Evolutionary conservation across 495 filamentous ascomycete species (phyloP).

Genomic region (Penicillium lagena): DNA sequence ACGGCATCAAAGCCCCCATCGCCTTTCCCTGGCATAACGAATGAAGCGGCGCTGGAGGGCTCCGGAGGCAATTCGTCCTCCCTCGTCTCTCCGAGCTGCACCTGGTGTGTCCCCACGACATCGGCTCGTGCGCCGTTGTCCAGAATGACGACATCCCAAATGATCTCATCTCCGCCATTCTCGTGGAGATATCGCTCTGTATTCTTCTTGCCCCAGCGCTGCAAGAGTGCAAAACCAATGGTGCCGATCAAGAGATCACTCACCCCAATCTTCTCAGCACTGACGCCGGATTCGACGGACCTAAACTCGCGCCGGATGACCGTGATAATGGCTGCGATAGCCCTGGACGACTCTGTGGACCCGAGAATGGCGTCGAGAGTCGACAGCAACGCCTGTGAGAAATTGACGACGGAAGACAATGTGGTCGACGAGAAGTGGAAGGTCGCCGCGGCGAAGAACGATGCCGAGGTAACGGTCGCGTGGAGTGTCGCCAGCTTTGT

Average conservation of each 20-base stretch:
- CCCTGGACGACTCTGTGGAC: constrained; percentile 70
- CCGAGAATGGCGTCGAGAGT: constrained; percentile 70
- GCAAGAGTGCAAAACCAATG: constrained; percentile 65
- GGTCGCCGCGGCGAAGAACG: constrained; percentile 62
- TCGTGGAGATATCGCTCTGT: constrained; percentile 49
- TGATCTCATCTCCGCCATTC: constrained; percentile 50
- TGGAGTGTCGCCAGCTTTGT: constrained; percentile 52
- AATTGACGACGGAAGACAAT: constrained; percentile 51
- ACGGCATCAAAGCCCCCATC: constrained; percentile 42
- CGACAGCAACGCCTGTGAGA: constrained; percentile 59
- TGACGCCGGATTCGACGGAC: constrained; percentile 50
- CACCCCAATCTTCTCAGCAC: constrained; percentile 58
- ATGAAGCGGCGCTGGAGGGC: constrained; percentile 21
- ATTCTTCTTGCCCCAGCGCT: constrained; percentile 57
- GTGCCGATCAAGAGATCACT: constrained; percentile 60
- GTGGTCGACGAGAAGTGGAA: constrained; percentile 64
- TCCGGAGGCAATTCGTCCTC: constrained; percentile 9
- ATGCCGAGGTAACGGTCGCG: constrained; percentile 54
- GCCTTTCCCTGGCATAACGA: constrained; percentile 31
- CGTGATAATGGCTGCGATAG: constrained; percentile 73
- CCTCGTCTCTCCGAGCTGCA: constrained; percentile 14
- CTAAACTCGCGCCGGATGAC: constrained; percentile 67
- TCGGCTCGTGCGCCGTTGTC: constrained; percentile 58
- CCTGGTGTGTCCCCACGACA: constrained; percentile 40
- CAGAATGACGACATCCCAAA: constrained; percentile 77